phyloP scores from a whole-genome alignment of 2,329 filamentous ascomycete species.

The Aspergillus bombycis region DNA sequence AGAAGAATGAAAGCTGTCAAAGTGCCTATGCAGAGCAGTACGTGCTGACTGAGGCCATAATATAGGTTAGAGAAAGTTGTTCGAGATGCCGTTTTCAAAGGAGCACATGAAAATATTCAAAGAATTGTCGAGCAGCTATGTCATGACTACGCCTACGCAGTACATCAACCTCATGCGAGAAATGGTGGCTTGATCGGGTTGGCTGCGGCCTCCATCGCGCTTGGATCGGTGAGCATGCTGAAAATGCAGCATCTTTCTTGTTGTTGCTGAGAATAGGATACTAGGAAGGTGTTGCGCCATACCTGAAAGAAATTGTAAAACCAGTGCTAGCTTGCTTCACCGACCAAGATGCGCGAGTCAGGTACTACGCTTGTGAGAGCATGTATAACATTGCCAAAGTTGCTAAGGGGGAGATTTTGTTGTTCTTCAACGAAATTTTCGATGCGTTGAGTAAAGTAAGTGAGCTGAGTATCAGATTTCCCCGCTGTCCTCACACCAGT shows the following conservation, averaged over 20 bases:
- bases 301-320: conserved; percentile 90
- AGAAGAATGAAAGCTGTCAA: conserved; percentile 38
- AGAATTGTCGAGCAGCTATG: conserved; percentile 94
- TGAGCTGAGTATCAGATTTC: neutral
- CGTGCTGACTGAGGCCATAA: conserved; percentile 12
- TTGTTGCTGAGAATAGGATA: conserved; percentile 12
- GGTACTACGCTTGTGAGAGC: conserved; percentile 98
- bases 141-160: conserved; percentile 95
- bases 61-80: conserved; percentile 85
- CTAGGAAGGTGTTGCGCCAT: conserved; percentile 81
- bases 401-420: conserved; percentile 92
- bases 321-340: conserved; percentile 97
- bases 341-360: conserved; percentile 94
- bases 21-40: neutral
- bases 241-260: neutral
- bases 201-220: conserved; percentile 91
- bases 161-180: conserved; percentile 92
- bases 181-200: conserved; percentile 96
- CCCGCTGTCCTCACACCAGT: neutral
- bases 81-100: conserved; percentile 74
- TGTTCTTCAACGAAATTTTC: conserved; percentile 98
- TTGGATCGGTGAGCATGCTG: conserved; percentile 75
- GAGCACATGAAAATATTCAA: conserved; percentile 78
- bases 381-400: conserved; percentile 99
- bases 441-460: conserved; percentile 92